Percentiles rank a stretch among this genome's conserved stretches.
Conservation (phyloP, 495 filamentous ascomycete species). For the Trichocladium uniseriatum region DNA sequence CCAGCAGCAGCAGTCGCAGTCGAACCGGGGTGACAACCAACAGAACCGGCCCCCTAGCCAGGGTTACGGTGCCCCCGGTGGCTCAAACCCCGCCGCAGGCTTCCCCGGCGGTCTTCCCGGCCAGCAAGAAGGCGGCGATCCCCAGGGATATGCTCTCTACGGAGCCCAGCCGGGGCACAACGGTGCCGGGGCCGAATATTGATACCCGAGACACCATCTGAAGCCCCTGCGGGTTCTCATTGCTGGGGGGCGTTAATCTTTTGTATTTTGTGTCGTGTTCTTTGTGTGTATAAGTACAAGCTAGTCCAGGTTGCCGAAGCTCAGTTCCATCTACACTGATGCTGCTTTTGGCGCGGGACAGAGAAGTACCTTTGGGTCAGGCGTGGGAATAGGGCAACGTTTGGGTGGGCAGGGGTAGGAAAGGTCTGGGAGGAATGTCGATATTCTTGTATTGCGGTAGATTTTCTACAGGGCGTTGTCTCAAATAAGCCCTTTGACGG, state of each 20-base stretch:
- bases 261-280: not conserved
- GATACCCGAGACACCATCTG: not conserved
- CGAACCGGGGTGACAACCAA: slow-evolving; percentile 60
- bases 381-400: not conserved
- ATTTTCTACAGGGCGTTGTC: not conserved
- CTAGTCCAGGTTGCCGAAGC: not conserved
- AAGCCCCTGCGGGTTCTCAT: not conserved
- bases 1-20: slow-evolving; percentile 54
- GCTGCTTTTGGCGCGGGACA: not conserved
- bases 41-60: slow-evolving; percentile 63
- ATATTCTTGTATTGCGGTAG: not conserved
- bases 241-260: not conserved
- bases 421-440: not conserved
- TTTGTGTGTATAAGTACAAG: slow-evolving; percentile 13
- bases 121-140: slow-evolving; percentile 46
- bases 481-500: not conserved
- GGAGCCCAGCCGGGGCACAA: slow-evolving; percentile 59
- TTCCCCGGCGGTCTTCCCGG: slow-evolving; percentile 51
- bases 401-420: not conserved
- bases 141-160: slow-evolving; percentile 52
- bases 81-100: slow-evolving; percentile 39
- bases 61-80: slow-evolving; percentile 50
- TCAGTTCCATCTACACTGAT: not conserved
- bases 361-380: not conserved
- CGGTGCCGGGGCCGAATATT: slow-evolving; percentile 47